Evolutionary conservation across 495 filamentous ascomycete species (phyloP).

Genomic region (Penicilliopsis zonata): DNA sequence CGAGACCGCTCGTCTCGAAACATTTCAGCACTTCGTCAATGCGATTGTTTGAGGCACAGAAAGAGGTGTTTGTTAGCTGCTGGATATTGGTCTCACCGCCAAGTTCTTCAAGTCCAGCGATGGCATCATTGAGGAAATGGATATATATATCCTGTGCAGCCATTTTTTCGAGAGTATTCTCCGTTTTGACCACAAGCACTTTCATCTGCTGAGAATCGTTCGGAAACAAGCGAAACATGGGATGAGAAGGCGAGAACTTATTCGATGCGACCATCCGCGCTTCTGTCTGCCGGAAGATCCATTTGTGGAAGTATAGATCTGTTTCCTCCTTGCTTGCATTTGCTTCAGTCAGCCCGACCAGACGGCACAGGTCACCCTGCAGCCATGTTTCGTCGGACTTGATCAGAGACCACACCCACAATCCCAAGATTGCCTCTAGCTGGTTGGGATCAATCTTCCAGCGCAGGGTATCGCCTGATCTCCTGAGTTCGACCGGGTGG

Average conservation of each 20-base stretch:
- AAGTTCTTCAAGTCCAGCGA: conserved; percentile 5
- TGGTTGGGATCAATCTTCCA: conserved; percentile 17
- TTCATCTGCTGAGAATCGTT: conserved; percentile 10
- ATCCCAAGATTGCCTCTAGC: conserved; percentile 22
- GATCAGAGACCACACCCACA: conserved; percentile 23
- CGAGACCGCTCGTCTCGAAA: conserved; percentile 13
- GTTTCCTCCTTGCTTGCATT: conserved; percentile 13
- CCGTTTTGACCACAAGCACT: conserved; percentile 13
- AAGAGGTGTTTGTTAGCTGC: conserved; percentile 7
- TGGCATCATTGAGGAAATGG: conserved; percentile 13
- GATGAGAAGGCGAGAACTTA: conserved; percentile 7
- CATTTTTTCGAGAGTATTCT: conserved; percentile 16
- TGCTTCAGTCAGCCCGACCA: conserved; percentile 14
- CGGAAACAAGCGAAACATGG: conserved; percentile 9
- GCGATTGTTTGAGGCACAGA: conserved; percentile 8
- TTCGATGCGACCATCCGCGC: conserved; percentile 13
- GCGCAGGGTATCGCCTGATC: conserved; percentile 13
- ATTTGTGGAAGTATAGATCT: conserved; percentile 25
- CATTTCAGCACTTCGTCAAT: conserved; percentile 15
- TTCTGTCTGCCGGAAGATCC: conserved; percentile 22
- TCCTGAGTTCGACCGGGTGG: conserved; percentile 10
- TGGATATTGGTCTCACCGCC: conserved; percentile 11
- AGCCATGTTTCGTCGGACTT: conserved; percentile 10
- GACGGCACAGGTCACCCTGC: conserved; percentile 9
- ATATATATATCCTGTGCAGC: conserved; percentile 28